Evolutionary conservation across 805 yeast species (phyloP).

Genomic region (Wickerhamiella slavikovae): DNA sequence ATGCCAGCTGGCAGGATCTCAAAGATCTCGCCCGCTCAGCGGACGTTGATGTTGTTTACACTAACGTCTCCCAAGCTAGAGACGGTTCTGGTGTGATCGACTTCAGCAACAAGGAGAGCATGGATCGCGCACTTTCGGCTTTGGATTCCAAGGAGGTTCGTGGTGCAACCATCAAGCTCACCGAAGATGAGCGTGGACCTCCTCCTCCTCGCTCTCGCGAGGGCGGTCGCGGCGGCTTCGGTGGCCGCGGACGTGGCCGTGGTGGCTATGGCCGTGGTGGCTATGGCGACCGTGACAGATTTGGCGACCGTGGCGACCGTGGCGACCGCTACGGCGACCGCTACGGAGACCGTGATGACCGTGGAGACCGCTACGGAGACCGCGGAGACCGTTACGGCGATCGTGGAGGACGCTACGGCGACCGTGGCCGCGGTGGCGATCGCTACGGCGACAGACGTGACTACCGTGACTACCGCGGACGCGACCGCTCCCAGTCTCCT

Average conservation of each 20-base stretch:
- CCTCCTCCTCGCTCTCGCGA: slow-evolving; percentile 20
- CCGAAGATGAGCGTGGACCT: slow-evolving; percentile 36
- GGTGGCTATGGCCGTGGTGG: slow-evolving; percentile 13
- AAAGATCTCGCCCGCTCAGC: slow-evolving; percentile 44
- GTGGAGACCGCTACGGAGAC: slow-evolving; percentile 5
- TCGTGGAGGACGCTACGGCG: slow-evolving; percentile 1
- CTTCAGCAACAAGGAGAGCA: slow-evolving; percentile 81
- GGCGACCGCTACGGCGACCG: slow-evolving; percentile 12
- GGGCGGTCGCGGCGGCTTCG: slow-evolving; percentile 28
- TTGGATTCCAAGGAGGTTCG: slow-evolving; percentile 57
- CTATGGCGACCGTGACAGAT: slow-evolving; percentile 12
- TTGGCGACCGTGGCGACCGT: slow-evolving; percentile 27
- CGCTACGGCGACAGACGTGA: background rate
- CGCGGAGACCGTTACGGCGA: slow-evolving; percentile 18
- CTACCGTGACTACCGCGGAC: slow-evolving; percentile 6
- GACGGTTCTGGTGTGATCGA: slow-evolving; percentile 46
- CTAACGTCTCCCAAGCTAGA: slow-evolving; percentile 18
- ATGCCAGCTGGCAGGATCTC: slow-evolving; percentile 36
- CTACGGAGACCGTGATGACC: slow-evolving; percentile 9
- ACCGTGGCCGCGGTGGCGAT: slow-evolving; percentile 1
- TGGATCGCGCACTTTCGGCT: slow-evolving; percentile 63
- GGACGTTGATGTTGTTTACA: slow-evolving; percentile 19
- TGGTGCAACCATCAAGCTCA: slow-evolving; percentile 46
- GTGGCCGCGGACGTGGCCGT: slow-evolving; percentile 25
- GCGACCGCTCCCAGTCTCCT: slow-evolving; percentile 6